Evolutionary conservation across 768 basidiomycete species (phyloP), one percentile per base, ranked within the genome.

Genomic region (Lactarius evosmus): DNA sequence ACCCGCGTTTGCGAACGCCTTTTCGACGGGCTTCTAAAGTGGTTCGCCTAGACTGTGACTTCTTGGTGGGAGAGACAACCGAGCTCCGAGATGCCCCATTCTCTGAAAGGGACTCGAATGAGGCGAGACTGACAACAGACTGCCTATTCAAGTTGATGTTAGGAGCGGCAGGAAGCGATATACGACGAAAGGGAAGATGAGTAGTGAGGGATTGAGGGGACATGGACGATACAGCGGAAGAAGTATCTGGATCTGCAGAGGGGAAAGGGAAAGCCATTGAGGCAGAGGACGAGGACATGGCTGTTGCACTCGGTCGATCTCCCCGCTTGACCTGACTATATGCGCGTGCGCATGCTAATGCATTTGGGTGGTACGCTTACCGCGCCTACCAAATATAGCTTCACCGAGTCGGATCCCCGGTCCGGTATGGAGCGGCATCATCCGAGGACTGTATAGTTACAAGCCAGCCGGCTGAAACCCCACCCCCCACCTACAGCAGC

Each of bases 91-190:
- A 74, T 40, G 74, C 54, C 17, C 58, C 74, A 61, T 82, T 81
- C 70, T 89, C 89, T 4, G 82, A 79, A 9, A 88, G 76, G 0
- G 89, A 91, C 63, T 89, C 88, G 69, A 88, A 85, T 0, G 92
- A 91, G 5, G 84, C 79, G 19, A 90, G 78, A 72, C 89, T 91
- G 54, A 81, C 82, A 12, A 88, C 79, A 0, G 89, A 91, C 49
- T 86, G 81, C 40, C 89, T 77, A 66, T 88, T 78, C 12, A 80
- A 72, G 38, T 60, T 58, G 9, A 80, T 67, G 53, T 79, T 80
- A 16, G 75, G 75, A 12, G 76, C 69, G 36, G 72, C 69, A 9
- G 79, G 78, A 4, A 80, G 71, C 8, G 79, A 80, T 44, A 80
- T 79, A n/a, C 79, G 73, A 38, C 79, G 76, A 66, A 80, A 80